Conservation (phyloP, 768 basidiomycete species). For the Vararia minispora region DNA sequence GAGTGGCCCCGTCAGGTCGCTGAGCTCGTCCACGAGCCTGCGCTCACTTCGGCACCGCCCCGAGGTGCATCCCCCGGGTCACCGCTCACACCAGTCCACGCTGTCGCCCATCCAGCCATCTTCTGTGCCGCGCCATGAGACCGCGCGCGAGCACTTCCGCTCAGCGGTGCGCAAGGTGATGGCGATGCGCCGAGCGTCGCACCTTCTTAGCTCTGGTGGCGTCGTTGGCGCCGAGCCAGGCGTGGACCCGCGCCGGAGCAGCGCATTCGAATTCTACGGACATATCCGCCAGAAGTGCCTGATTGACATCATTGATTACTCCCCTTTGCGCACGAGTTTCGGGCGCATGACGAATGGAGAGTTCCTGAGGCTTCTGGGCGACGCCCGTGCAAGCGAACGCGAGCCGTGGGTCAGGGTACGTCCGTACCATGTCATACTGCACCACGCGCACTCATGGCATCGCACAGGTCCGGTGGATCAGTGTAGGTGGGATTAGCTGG, state of each 20-base stretch:
- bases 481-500: conserved; percentile 58
- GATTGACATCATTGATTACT: conserved; percentile 63
- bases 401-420: conserved; percentile 60
- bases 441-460: no score
- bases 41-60: no score
- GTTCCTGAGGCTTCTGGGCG: conserved; percentile 45
- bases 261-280: conserved; percentile 43
- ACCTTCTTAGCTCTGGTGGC: conserved; percentile 22
- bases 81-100: no score
- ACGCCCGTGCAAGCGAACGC: conserved; percentile 30
- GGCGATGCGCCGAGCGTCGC: conserved; percentile 43
- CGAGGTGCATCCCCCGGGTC: no score
- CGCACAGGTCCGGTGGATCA: conserved; percentile 71
- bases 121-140: conserved; percentile 1
- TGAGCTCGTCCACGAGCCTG: no score
- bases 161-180: conserved; percentile 51
- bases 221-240: conserved; percentile 61
- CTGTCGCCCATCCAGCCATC: no score
- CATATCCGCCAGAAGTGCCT: conserved; percentile 48
- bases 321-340: conserved; percentile 38
- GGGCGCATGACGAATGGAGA: conserved; percentile 48
- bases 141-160: conserved; percentile 43
- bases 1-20: no score
- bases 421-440: no score
- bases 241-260: conserved; percentile 51